Evolutionary conservation across 1,284 basidiomycete genomes (phyloP).

Genomic region (Baeospora myosura): DNA sequence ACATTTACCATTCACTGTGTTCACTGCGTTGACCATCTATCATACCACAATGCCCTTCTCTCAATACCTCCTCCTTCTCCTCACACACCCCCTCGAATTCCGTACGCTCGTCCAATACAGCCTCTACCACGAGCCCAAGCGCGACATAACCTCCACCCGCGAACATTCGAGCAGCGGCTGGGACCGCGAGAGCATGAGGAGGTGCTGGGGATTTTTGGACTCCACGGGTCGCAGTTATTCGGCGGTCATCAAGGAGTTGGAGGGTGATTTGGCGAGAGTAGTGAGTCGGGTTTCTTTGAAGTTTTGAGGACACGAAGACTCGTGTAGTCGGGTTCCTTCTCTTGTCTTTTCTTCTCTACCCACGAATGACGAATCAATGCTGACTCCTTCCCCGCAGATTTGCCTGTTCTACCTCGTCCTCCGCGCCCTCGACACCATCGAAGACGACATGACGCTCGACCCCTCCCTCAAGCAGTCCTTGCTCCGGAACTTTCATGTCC

Average conservation of each 20-base stretch:
- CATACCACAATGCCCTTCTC: too few species aligned
- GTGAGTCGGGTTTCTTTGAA: constrained; percentile 42
- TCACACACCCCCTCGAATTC: constrained; percentile 77
- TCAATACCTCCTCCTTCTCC: constrained; percentile 53
- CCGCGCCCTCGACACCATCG: constrained; percentile 90
- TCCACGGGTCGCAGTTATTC: constrained; percentile 86
- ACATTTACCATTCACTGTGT: too few species aligned
- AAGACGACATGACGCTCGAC: constrained; percentile 97
- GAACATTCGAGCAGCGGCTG: constrained; percentile 73
- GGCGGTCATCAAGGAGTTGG: constrained; percentile 93
- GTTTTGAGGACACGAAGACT: too few species aligned
- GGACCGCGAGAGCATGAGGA: constrained; percentile 78
- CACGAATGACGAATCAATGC: constrained; percentile 1
- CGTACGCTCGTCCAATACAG: constrained; percentile 73
- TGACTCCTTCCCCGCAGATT: constrained; percentile 45
- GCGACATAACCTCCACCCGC: constrained; percentile 1
- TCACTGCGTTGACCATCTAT: too few species aligned
- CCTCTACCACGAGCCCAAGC: constrained; percentile 58
- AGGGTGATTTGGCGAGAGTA: constrained; percentile 88
- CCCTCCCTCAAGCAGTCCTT: constrained; percentile 84
- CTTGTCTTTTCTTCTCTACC: constrained; percentile 1
- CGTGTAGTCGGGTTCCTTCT: too few species aligned
- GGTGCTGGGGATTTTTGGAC: constrained; percentile 90
- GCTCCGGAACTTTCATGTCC: constrained; percentile 78
- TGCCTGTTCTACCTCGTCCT: constrained; percentile 95